Evolutionary conservation across 2,329 filamentous ascomycete genomes (phyloP), one percentile per base, ranked within the genome.

Genomic region (Aureobasidium sp.): DNA sequence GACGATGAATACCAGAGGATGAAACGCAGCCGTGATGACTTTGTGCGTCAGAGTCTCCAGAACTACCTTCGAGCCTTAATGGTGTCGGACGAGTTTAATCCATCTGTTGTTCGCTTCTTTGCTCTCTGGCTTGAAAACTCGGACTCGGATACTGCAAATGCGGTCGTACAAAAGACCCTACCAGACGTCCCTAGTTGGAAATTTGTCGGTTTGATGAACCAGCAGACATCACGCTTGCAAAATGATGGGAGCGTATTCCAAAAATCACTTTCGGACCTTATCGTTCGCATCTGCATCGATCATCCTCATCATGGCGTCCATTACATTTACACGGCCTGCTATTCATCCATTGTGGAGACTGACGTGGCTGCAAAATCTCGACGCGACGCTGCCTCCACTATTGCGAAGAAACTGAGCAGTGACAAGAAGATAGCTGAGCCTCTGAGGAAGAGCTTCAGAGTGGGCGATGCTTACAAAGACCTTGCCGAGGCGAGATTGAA

Each of bases 221-320:
- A 99, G 73, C 82, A 99, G 36, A 93, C 92, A 5, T 99, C 95
- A n/a, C 86, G 94, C 8, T 78, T 99, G 6, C 85, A 96, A 64
- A 84, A 89, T 64, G 82, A 86, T 36, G 74, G 81, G 1, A 82
- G 81, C 16, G 71, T 78, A 0, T 99, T 99, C 69, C 94, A 99
- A 69, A 80, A 79, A 44, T 79, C 93, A 1, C 78, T 99, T 2
- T 83, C 85, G 58, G 79, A 80, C 2, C 77, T 99, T 21, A 86
- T 97, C 4, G 85, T 86, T 69, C 86, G 86, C 9, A 96, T 99
- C 61, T 97, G 93, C 70, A 80, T 83, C 11, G 91, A 99, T 62
- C 94, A 99, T 74, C 95, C 94, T 0, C 96, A 92, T 72, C 95
- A 99, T 71, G 91, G 91, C 53, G 93, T 97, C 86, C 96, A 99